Evolutionary conservation across 192 early-diverging fungal species (phyloP).

Genomic region (Dissophora globulifera): DNA sequence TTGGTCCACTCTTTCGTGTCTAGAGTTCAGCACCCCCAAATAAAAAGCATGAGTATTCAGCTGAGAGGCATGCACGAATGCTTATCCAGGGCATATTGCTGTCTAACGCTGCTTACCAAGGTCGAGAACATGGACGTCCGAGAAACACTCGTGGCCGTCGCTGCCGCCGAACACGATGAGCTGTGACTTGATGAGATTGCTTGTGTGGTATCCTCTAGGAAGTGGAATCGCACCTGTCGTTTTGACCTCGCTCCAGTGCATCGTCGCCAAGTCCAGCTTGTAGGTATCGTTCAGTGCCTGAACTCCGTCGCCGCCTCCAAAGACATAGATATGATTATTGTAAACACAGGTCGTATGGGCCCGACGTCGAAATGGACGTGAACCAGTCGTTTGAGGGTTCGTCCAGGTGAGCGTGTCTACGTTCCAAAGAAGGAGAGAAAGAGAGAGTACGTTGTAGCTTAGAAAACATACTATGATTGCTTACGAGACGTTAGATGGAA

Average conservation of each 20-base stretch:
- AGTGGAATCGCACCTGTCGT: constrained; percentile 72
- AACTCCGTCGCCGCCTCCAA: constrained; percentile 89
- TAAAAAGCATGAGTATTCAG: too few species aligned
- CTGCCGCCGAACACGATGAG: constrained; percentile 89
- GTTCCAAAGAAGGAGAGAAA: background rate
- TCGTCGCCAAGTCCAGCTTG: constrained; percentile 54
- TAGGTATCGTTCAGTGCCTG: constrained; percentile 84
- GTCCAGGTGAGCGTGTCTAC: constrained; percentile 76
- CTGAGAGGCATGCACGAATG: too few species aligned
- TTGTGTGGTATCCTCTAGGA: constrained; percentile 88
- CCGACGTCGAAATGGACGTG: constrained; percentile 71
- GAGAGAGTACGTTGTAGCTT: too few species aligned
- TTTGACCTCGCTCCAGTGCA: constrained; percentile 70
- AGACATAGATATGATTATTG: constrained; percentile 78
- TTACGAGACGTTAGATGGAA: too few species aligned
- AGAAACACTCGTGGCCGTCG: constrained; percentile 85
- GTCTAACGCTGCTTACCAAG: constrained; percentile 51
- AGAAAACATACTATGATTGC: too few species aligned
- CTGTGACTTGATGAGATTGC: constrained; percentile 80
- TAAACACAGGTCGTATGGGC: constrained; percentile 87
- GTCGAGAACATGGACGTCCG: constrained; percentile 73
- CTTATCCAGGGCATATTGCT: too few species aligned
- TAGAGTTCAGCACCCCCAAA: background rate
- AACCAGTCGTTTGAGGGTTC: constrained; percentile 66
- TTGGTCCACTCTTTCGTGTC: constrained; percentile 68